phyloP scores from a whole-genome alignment of 768 basidiomycete genomes.

The Cystobasidium tubakii region DNA sequence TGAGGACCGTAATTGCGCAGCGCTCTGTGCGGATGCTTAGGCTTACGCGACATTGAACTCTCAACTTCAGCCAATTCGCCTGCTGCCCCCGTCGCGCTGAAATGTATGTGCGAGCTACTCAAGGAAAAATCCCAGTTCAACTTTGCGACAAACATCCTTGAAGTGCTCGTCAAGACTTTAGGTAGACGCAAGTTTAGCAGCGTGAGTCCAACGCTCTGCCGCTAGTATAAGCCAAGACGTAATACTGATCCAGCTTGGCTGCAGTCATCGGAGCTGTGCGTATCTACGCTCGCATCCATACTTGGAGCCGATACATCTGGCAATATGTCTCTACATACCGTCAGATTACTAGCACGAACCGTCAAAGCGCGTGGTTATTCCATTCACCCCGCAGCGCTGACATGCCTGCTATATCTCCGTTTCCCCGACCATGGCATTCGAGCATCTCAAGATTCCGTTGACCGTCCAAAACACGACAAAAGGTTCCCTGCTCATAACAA shows the following conservation, averaged over 20 bases:
- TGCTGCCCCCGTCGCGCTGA: constrained; percentile 60
- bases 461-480: constrained; percentile 14
- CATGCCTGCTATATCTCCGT: constrained; percentile 75
- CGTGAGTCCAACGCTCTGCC: constrained; percentile 54
- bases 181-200: constrained; percentile 84
- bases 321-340: constrained; percentile 72
- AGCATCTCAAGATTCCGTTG: constrained; percentile 59
- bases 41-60: too few relatives aligned
- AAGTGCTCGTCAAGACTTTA: constrained; percentile 70
- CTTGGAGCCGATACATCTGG: constrained; percentile 79
- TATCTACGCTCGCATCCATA: constrained; percentile 70
- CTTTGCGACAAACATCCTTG: constrained; percentile 87
- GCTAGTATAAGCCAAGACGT: too few relatives aligned
- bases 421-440: constrained; percentile 76
- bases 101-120: constrained; percentile 79
- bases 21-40: too few relatives aligned
- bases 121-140: constrained; percentile 89
- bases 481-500: neutral
- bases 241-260: neutral
- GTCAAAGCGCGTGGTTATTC: constrained; percentile 86
- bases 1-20: constrained; percentile 48
- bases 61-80: constrained; percentile 48
- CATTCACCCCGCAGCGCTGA: constrained; percentile 80
- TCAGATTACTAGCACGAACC: constrained; percentile 88
- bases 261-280: constrained; percentile 78